Base-by-base conservation (phyloP, 2,329 filamentous ascomycete species). In the Microdochium trichocladiopsis region DNA sequence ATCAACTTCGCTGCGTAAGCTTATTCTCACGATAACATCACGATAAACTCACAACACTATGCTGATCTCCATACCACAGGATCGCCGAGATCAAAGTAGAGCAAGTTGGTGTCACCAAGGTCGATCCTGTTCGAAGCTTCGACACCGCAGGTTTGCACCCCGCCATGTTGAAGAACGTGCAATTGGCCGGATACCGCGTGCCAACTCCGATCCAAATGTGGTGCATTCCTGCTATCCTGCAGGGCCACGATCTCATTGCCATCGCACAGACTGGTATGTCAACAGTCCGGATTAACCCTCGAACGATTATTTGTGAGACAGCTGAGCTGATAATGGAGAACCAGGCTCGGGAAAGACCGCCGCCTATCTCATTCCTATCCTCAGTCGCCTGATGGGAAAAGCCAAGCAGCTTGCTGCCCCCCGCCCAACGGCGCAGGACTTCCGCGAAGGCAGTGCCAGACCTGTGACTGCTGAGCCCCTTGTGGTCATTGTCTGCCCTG, bases 281-380 rank as follows among this genome's bases (percentile, higher is more conserved):
- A 12, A 21, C n/a, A 6, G 36, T 14, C 21, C 41, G 18, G n/a
- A 24, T 4, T 50, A 12, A 4, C 14, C 33, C 33, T 33, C 14
- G 8, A 14, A 14, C 28, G 14, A 14, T 33, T 8, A 14, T 14
- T 41, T 21, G 9, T 50, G 24, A 25, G 23, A 31, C 28, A 31
- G n/a, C n/a, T n/a, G n/a, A n/a, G n/a, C 50, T 57, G 11, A 58
- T 31, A 23, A 24, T 43, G 37, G 47, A 21, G 43, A 56, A 4
- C 49, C 50, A 96, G 93, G 94, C 21, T 97, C 93, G 24, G 94
- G 94, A 50, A 99, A 99, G 76, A 99, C 94, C 0, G 93, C 88
- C 0, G 92, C 94, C 0, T 99, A 94, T 64, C 72, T 99, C 4
- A 83, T 96, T 52, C 94, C 94, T 0, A 88, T 95, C 54, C 64